Evolutionary conservation across 192 early-diverging fungal genomes (phyloP), one percentile per base, ranked within the genome.

Genomic region (Backusella tarrabulga): DNA sequence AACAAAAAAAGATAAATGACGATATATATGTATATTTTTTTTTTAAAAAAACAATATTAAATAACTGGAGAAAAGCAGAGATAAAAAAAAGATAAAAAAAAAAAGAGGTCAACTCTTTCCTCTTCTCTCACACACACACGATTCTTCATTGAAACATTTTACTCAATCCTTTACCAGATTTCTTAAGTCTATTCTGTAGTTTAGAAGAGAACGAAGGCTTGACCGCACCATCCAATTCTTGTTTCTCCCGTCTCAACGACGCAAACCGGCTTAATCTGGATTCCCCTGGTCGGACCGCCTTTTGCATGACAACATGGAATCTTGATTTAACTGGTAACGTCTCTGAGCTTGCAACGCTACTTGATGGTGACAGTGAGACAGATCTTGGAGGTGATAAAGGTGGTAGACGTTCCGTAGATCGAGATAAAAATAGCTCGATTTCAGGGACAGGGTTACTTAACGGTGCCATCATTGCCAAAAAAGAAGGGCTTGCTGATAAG

Each of bases 391-490:
- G 56, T 29, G 56, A 63, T 9, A 63, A 23, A 0, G 56, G 56
- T 63, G 56, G 56, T 12, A 63, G 9, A 63, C 26, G 56, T 63
- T 63, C 56, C 12, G 12, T 29, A 12, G 56, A 63, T 63, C 9
- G 56, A 63, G 56, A 63, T 29, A 63, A 63, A 29, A 63, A 63
- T 63, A 63, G n/a, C 26, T 63, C 56, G 56, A 63, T 63, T 63
- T 63, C 56, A 63, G 56, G 56, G 56, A 63, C 56, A 6, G 56
- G 56, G n/a, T 63, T 23, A 63, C 26, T 63, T 63, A 63, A 3
- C 56, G 56, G 56, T 14, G 21, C 56, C 56, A 63, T 63, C 56
- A 63, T 63, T 63, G 56, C 56, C 56, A 63, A 4, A 63, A 63
- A 63, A 12, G 56, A 63, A 63, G 56, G 56, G 3, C 56, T 63